Evolutionary conservation across 371 early-diverging fungal species (phyloP).

Genomic region (Lichtheimia hyalospora): DNA sequence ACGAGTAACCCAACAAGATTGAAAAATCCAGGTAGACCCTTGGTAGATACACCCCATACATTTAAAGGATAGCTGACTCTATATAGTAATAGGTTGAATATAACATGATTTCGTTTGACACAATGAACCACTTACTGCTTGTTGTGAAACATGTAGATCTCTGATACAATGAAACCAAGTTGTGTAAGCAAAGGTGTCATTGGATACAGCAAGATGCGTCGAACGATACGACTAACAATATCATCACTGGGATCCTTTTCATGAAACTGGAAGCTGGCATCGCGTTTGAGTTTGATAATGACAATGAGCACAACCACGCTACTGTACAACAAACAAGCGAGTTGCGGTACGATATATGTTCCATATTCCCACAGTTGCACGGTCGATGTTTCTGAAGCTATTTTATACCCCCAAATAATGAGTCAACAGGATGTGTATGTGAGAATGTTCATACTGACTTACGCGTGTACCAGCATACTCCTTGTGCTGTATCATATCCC

Average conservation of each 20-base stretch:
- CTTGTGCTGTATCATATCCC: constrained; percentile 22
- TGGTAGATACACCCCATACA: constrained; percentile 21
- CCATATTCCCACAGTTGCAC: constrained; percentile 21
- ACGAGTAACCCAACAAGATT: constrained; percentile 23
- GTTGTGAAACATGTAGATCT: constrained; percentile 18
- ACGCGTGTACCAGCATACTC: constrained; percentile 25
- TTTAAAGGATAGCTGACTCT: constrained; percentile 22
- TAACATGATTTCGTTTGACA: too few relatives aligned
- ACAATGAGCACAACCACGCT: constrained; percentile 15
- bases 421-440: not conserved
- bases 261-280: constrained; percentile 10
- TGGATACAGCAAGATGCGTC: constrained; percentile 28
- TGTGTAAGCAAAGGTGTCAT: constrained; percentile 21
- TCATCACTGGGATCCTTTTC: not conserved
- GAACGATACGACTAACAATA: constrained; percentile 19
- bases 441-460: not conserved
- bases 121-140: constrained; percentile 6
- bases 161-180: constrained; percentile 26
- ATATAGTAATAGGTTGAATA: not conserved
- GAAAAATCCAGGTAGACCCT: constrained; percentile 22
- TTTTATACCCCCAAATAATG: not conserved
- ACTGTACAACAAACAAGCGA: constrained; percentile 17
- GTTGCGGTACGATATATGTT: constrained; percentile 18
- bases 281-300: constrained; percentile 9
- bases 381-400: constrained; percentile 17